Base-by-base conservation (phyloP, 179 eudicot species). In the Amaranthus tricolor region DNA sequence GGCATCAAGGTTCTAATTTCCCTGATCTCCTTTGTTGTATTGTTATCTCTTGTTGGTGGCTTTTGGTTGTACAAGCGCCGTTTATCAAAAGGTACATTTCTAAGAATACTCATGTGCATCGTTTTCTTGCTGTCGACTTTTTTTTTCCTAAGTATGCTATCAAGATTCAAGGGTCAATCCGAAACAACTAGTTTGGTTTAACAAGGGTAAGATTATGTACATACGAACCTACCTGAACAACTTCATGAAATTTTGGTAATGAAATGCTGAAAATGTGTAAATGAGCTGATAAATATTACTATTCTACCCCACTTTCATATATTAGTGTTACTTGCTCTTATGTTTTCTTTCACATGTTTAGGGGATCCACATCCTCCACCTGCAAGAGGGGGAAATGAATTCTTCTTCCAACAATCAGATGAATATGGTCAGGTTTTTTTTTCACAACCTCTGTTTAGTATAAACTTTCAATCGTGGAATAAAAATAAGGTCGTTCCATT, bases 1-100 rank as follows among this genome's bases (percentile, higher is more conserved):
- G 63, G 61, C 4, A 56, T 50, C 43, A 52, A 59, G 63, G 53
- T 61, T 21, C 63, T 66, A 5, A 73, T 73, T 43, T 20, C 43
- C 57, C 9, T 78, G 24, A 50, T 69, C 50, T 73, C 69, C 24
- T 24, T 7, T 5, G 70, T 67, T 78, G 40, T 48, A 58, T 17
- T 67, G 9, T 16, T 52, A 10, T 67, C 49, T 6, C 73, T 78
- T 67, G 54, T 78, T 15, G 57, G 50, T 59, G 74, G 77, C 54
- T 67, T 73, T 11, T 78, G 62, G 72, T 52, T 73, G 15, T 78
- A 73, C 73, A 73, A 78, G 62, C 44, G 71, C 44, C 47, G 16
- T 47, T 12, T n/a, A n/a, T 55, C 77, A 19, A 19, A 65, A 74
- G 77, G 77, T 74, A 74, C 9, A 0, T 17, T 50, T 12, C 24